A percentile compares a stretch with the other conserved stretches of the same genome.
Conservation (phyloP, 768 basidiomycete species). For the Leucocoprinus sp. region DNA sequence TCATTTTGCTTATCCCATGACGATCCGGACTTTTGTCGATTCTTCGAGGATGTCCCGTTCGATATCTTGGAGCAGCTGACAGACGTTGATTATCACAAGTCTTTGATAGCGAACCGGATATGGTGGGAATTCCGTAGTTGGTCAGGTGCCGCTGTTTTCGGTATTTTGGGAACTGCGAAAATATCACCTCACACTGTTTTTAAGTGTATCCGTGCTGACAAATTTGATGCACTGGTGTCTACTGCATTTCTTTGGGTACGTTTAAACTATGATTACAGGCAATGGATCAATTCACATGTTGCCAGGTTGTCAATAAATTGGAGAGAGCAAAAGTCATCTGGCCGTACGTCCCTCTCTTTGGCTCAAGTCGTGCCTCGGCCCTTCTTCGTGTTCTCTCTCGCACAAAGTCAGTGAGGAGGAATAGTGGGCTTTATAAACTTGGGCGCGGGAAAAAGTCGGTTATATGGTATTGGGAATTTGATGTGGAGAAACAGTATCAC, state of each 20-base stretch:
- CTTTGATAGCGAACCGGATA: neutral
- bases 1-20: neutral
- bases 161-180: no score
- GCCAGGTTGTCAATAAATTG: neutral
- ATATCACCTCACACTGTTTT: neutral
- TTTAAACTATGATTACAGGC: neutral
- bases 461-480: conserved; percentile 1
- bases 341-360: neutral
- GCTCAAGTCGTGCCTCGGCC: neutral
- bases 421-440: neutral
- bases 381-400: neutral
- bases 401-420: neutral
- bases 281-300: neutral
- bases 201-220: neutral
- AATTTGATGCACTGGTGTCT: neutral
- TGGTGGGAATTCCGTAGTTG: neutral
- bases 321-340: neutral
- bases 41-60: neutral
- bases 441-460: neutral
- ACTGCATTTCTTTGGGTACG: neutral
- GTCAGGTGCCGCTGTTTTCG: no score
- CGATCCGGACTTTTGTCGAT: neutral
- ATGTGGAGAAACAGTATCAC: neutral
- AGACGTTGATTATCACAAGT: neutral
- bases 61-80: neutral